A percentile compares a stretch with the other conserved stretches of the same genome.
Conservation (phyloP, 345 rosid species). For the Brassica napus region DNA sequence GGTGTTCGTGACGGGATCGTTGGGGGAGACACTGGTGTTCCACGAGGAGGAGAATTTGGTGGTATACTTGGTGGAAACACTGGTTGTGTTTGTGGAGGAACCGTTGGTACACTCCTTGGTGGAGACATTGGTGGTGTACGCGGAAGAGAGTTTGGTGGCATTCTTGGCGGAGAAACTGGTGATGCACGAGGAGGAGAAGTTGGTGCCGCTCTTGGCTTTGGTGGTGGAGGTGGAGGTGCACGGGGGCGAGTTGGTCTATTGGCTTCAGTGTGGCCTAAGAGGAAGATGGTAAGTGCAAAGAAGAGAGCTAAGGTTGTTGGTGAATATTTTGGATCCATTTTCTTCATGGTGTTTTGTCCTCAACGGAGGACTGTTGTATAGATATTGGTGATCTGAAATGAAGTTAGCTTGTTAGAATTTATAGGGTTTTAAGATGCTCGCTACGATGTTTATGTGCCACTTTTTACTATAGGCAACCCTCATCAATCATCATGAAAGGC, state of each 20-base stretch:
- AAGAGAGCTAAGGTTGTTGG: conserved; percentile 8
- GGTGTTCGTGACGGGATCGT: background rate
- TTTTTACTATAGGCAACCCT: conserved; percentile 1
- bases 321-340: conserved; percentile 14
- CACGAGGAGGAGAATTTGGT: background rate
- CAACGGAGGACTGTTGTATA: background rate
- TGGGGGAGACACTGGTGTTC: background rate
- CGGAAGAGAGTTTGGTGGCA: background rate
- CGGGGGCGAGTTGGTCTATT: background rate
- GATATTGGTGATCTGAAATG: background rate
- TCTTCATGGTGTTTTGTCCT: background rate
- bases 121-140: background rate
- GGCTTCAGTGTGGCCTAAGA: background rate
- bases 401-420: background rate
- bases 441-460: background rate
- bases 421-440: conserved; percentile 10
- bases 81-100: background rate
- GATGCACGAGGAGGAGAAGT: background rate
- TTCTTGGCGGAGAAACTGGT: background rate
- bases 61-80: background rate
- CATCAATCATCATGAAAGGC: conserved; percentile 10
- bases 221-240: conserved; percentile 5
- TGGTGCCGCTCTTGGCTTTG: background rate
- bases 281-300: conserved; percentile 1
- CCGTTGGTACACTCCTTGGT: background rate